phyloP scores from a whole-genome alignment of 2,329 filamentous ascomycete species.

The Talaromyces sp. region DNA sequence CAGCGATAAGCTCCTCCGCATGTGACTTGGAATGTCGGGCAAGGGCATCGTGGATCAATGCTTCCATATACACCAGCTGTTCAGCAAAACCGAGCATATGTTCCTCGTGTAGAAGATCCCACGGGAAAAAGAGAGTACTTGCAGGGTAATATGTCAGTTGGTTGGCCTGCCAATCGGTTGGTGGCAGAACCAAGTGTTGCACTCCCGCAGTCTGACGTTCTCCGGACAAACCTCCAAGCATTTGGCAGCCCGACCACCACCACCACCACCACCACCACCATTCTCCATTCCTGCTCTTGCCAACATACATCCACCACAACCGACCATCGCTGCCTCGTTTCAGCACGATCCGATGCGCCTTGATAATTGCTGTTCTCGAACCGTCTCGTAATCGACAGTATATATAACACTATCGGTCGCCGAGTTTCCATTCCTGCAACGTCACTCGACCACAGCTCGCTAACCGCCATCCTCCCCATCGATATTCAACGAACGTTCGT shows the following conservation, averaged over 20 bases:
- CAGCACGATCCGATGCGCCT: slow-evolving; percentile 18
- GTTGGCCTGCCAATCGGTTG: background rate
- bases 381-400: slow-evolving; percentile 6
- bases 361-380: slow-evolving; percentile 13
- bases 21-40: background rate
- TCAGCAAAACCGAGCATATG: background rate
- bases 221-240: slow-evolving; percentile 27
- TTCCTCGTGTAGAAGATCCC: background rate
- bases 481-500: slow-evolving; percentile 11
- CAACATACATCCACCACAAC: slow-evolving; percentile 5
- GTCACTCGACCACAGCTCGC: background rate
- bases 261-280: slow-evolving; percentile 19
- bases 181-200: slow-evolving; percentile 23
- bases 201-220: slow-evolving; percentile 34
- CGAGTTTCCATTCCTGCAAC: slow-evolving; percentile 13
- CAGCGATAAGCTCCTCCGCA: slow-evolving; percentile 5
- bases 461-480: slow-evolving; percentile 11
- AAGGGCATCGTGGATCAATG: background rate
- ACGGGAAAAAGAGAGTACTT: no score
- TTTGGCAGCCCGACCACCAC: slow-evolving; percentile 19
- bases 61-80: background rate
- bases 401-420: slow-evolving; percentile 14
- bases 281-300: slow-evolving; percentile 18
- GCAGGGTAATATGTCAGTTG: background rate
- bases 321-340: slow-evolving; percentile 8